A percentile compares a stretch with the other conserved stretches of the same genome.
These are phyloP conservation scores for Byssoonygena ceratinophila DNA, from an alignment of 2,329 filamentous ascomycete species.

Conservation along the genomic window DNA sequence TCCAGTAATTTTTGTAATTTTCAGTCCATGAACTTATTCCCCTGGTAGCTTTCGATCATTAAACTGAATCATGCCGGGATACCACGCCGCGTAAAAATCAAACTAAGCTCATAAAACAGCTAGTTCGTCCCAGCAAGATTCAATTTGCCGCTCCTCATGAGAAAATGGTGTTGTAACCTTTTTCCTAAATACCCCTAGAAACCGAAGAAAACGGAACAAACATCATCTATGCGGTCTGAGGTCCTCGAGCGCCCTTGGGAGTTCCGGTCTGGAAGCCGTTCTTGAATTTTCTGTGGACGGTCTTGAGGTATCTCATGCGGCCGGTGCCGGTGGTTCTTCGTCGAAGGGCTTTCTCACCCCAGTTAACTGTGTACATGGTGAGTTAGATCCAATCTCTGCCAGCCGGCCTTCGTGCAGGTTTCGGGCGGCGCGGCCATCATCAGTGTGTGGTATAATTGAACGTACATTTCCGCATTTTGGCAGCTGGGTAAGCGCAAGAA, in stretches of 20 bases:
- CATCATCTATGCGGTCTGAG: conserved; percentile 36
- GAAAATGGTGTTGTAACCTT: conserved; percentile 29
- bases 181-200: conserved; percentile 30
- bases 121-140: conserved; percentile 6
- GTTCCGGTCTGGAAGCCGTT: conserved; percentile 92
- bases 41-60: conserved; percentile 8
- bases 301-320: conserved; percentile 91
- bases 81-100: conserved; percentile 11
- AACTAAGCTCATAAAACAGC: conserved; percentile 12
- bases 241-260: conserved; percentile 72
- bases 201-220: conserved; percentile 16
- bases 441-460: conserved; percentile 9
- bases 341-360: conserved; percentile 99
- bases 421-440: background rate
- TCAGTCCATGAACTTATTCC: conserved; percentile 9
- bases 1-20: conserved; percentile 8
- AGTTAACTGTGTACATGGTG: conserved; percentile 63
- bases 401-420: background rate
- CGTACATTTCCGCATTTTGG: conserved; percentile 98
- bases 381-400: conserved; percentile 1
- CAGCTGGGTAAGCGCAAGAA: conserved; percentile 90
- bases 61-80: conserved; percentile 6
- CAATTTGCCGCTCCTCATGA: conserved; percentile 8
- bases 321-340: conserved; percentile 98
- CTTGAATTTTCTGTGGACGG: conserved; percentile 83